phyloP scores from a whole-genome alignment of 306 rosid species.

The Trifolium fragiferum region DNA sequence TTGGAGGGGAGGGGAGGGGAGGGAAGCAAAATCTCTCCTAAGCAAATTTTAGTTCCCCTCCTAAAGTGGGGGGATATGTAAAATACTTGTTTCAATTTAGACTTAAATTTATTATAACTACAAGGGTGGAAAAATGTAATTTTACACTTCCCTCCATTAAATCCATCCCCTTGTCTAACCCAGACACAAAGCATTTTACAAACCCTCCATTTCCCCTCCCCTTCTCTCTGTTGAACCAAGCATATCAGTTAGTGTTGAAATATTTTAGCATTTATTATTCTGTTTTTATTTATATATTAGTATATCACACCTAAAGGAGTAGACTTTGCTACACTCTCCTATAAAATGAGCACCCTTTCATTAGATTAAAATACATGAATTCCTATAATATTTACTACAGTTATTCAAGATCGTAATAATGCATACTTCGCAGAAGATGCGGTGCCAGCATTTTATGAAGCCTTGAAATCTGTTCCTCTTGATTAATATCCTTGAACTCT shows the following conservation, averaged over 20 bases:
- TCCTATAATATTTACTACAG: background rate
- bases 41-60: too few species aligned
- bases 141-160: background rate
- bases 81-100: too few species aligned
- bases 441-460: constrained; percentile 99
- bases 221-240: background rate
- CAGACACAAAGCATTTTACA: background rate
- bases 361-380: background rate
- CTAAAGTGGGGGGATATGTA: too few species aligned
- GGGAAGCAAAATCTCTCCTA: too few species aligned
- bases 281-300: background rate
- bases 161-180: background rate
- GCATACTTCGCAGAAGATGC: constrained; percentile 91
- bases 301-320: background rate
- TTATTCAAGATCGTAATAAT: constrained; percentile 48
- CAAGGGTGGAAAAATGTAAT: background rate
- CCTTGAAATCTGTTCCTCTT: constrained; percentile 95
- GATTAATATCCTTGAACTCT: constrained; percentile 97
- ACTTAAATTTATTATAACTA: too few species aligned
- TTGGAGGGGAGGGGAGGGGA: too few species aligned
- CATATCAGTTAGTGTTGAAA: background rate
- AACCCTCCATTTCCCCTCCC: background rate
- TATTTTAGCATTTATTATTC: background rate
- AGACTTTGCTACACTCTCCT: background rate
- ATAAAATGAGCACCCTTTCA: constrained; percentile 1